phyloP scores from a whole-genome alignment of 164 flowering plant species.

The Vitis labrusca region DNA sequence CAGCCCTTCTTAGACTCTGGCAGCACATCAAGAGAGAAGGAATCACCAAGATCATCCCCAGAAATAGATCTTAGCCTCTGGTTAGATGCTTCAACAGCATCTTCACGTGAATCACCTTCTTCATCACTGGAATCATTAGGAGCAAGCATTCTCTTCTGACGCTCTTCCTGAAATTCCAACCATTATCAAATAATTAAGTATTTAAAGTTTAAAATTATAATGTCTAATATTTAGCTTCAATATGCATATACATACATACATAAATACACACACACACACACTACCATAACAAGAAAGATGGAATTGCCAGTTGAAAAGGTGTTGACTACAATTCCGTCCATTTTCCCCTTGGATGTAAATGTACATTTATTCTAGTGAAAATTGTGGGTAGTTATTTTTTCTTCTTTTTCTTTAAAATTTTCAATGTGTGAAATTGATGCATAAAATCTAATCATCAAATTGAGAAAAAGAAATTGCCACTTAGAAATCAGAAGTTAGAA shows the following conservation, averaged over 20 bases:
- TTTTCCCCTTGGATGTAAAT: background rate
- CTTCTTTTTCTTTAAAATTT: no score
- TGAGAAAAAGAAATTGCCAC: no score
- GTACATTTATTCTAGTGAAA: background rate
- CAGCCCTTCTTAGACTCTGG: constrained; percentile 49
- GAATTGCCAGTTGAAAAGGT: background rate
- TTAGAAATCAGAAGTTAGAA: no score
- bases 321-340: background rate
- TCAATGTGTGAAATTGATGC: no score
- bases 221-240: no score
- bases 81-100: constrained; percentile 26
- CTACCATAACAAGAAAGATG: background rate
- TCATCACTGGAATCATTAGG: constrained; percentile 73
- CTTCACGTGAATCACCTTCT: constrained; percentile 42
- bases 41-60: constrained; percentile 97
- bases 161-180: constrained; percentile 61
- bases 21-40: constrained; percentile 58
- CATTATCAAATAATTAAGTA: no score
- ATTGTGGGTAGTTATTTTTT: background rate
- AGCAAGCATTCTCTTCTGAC: constrained; percentile 81
- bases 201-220: background rate
- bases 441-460: no score
- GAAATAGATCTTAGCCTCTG: constrained; percentile 50
- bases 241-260: no score
- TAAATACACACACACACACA: no score